Percentiles rank a stretch among this genome's conserved stretches.
Conservation (phyloP, 257 asterid species). For the Anisodus tanguticus region DNA sequence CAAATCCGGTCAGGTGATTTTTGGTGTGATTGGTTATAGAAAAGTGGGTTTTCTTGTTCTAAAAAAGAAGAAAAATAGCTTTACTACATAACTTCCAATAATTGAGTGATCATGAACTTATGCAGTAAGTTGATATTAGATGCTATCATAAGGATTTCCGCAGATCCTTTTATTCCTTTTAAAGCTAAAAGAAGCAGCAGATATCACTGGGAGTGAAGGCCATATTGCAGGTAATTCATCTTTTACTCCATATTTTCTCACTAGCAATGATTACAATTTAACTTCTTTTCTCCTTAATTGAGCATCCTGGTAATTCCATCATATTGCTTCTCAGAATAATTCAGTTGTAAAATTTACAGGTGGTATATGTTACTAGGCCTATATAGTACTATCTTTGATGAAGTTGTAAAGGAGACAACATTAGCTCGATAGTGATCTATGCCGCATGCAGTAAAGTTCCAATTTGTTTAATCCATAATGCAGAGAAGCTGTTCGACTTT, state of each 20-base stretch:
- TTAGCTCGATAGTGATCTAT: too few species aligned
- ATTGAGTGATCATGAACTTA: too few species aligned
- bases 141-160: slow-evolving; percentile 37
- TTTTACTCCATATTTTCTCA: background rate
- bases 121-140: too few species aligned
- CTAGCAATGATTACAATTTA: background rate
- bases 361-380: background rate
- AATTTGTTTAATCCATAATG: too few species aligned
- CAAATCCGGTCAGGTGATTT: too few species aligned
- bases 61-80: too few species aligned
- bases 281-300: background rate
- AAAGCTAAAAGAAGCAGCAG: slow-evolving; percentile 34
- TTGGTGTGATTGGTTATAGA: too few species aligned
- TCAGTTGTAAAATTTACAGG: background rate
- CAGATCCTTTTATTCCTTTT: slow-evolving; percentile 42
- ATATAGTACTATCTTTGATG: background rate
- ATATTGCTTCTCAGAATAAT: background rate
- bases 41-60: too few species aligned
- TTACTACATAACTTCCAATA: too few species aligned
- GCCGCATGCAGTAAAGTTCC: too few species aligned
- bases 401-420: background rate
- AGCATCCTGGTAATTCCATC: background rate
- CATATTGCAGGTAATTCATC: slow-evolving; percentile 30
- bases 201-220: slow-evolving; percentile 34
- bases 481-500: too few species aligned